A percentile compares a stretch with the other conserved stretches of the same genome.
Conservation (phyloP, 129 eudicot species). For the Lactuca saligna region DNA sequence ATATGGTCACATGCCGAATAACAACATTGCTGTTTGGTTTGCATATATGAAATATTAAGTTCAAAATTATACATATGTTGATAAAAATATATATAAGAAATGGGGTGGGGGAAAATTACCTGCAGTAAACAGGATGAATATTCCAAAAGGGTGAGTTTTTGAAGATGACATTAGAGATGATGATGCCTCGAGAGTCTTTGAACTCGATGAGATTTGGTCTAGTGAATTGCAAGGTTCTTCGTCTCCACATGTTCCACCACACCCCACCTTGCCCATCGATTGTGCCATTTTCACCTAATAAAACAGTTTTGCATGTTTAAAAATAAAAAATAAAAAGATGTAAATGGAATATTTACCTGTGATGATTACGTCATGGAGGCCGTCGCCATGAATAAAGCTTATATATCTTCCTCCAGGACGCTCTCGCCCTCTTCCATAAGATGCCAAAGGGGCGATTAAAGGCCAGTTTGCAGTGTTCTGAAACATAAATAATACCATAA, state of each 20-base stretch:
- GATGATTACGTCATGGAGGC: conserved; percentile 59
- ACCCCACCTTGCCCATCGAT: conserved; percentile 84
- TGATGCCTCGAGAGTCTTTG: conserved; percentile 49
- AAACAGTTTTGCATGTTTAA: not conserved
- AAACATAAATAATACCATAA: not conserved
- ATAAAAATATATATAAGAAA: no score
- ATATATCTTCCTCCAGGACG: conserved; percentile 64
- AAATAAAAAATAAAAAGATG: not conserved
- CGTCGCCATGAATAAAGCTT: conserved; percentile 60
- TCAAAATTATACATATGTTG: not conserved
- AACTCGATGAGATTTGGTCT: conserved; percentile 80
- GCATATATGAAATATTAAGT: not conserved
- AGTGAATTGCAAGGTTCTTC: conserved; percentile 55
- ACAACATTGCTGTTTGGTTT: conserved; percentile 54
- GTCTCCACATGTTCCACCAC: conserved; percentile 73
- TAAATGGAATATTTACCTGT: conserved; percentile 41
- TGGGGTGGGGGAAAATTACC: conserved; percentile 30
- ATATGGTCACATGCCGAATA: conserved; percentile 63
- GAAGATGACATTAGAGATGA: conserved; percentile 69
- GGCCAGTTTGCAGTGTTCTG: conserved; percentile 64
- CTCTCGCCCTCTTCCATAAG: conserved; percentile 72
- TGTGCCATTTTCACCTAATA: conserved; percentile 72
- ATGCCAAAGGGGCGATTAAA: conserved; percentile 62
- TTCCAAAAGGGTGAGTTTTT: conserved; percentile 73
- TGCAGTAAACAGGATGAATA: conserved; percentile 83